Conservation (phyloP, 371 early-diverging fungal genomes). For the Syncephalastrum monosporum region DNA sequence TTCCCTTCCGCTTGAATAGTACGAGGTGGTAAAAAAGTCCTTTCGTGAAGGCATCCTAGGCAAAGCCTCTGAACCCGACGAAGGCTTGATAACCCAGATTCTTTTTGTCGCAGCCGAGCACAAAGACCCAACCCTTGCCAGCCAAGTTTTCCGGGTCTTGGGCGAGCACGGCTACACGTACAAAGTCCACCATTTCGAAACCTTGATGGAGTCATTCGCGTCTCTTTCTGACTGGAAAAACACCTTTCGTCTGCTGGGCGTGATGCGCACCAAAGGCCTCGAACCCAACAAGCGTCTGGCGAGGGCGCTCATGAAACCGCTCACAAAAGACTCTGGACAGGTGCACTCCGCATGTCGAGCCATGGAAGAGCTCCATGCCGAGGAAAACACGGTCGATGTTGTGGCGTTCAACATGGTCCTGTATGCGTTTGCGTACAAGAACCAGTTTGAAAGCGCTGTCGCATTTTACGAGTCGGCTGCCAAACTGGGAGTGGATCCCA, state of each 20-base stretch:
- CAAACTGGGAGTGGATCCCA: constrained; percentile 36
- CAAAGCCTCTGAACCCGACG: constrained; percentile 44
- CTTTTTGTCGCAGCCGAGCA: constrained; percentile 59
- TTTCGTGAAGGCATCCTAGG: constrained; percentile 49
- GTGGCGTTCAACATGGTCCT: constrained; percentile 58
- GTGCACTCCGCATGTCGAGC: constrained; percentile 40
- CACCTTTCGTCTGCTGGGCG: constrained; percentile 55
- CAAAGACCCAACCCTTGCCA: constrained; percentile 54
- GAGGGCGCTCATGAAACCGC: constrained; percentile 18
- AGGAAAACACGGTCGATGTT: constrained; percentile 39
- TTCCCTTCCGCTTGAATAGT: constrained; percentile 22
- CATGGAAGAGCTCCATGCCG: constrained; percentile 30
- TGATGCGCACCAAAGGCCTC: constrained; percentile 60
- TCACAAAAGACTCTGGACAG: constrained; percentile 27
- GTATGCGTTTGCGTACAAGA: constrained; percentile 36
- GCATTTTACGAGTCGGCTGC: constrained; percentile 33
- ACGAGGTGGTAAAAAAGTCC: constrained; percentile 32
- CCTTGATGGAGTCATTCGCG: constrained; percentile 67
- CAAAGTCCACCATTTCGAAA: constrained; percentile 59
- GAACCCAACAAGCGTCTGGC: constrained; percentile 36
- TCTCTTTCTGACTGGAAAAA: constrained; percentile 44
- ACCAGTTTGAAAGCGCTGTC: constrained; percentile 49
- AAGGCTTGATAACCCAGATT: constrained; percentile 58
- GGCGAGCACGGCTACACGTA: constrained; percentile 43
- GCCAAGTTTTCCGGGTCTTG: constrained; percentile 50